Percentiles rank a stretch among this genome's conserved stretches.
Conservation (phyloP, 768 basidiomycete genomes). For the Amanita phalloides region DNA sequence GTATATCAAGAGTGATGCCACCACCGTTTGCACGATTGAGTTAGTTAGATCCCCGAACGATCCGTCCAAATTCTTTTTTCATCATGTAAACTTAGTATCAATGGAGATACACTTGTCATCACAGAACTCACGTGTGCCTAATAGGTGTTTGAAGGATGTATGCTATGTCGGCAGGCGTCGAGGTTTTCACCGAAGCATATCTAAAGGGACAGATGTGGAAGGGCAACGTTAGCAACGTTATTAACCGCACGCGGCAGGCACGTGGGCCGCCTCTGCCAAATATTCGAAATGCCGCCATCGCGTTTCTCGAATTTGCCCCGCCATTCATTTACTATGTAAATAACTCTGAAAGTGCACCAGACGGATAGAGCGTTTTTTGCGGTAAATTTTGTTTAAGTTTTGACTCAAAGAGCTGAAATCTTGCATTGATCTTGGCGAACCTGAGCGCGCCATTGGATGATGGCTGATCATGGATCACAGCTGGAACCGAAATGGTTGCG, state of each 20-base stretch:
- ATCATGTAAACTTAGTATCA: not conserved
- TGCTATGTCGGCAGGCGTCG: not conserved
- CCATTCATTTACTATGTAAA: not conserved
- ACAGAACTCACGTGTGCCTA: not conserved
- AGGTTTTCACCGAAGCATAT: not conserved
- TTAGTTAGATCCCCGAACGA: conserved; percentile 4
- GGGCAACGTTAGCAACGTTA: not conserved
- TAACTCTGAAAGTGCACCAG: not conserved
- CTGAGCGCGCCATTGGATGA: not conserved
- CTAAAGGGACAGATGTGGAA: conserved; percentile 1
- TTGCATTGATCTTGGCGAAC: not conserved
- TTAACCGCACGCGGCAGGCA: conserved; percentile 2
- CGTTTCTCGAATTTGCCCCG: not conserved
- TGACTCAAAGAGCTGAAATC: not conserved
- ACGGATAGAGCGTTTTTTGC: no score
- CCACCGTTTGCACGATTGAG: not conserved
- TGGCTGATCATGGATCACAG: no score
- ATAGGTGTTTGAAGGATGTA: not conserved
- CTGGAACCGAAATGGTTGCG: no score
- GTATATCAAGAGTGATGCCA: conserved; percentile 3
- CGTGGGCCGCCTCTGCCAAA: not conserved
- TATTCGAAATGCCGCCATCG: not conserved
- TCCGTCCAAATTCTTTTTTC: not conserved
- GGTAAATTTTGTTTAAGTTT: no score
- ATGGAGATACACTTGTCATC: not conserved